Base-by-base conservation (phyloP, 345 rosid genomes). In the Salix koriyanagi region DNA sequence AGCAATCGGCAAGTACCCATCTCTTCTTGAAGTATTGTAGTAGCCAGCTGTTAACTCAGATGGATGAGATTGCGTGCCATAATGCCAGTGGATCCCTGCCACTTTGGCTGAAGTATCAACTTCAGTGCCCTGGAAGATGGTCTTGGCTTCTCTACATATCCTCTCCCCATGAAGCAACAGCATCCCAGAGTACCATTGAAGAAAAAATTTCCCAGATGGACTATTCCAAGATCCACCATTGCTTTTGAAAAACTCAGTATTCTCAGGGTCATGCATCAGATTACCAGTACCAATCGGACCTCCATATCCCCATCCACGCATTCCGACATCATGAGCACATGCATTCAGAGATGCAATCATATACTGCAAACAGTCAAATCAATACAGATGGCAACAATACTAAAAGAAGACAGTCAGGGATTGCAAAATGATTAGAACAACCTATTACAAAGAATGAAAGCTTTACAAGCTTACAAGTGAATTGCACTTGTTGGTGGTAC, bases 1-100 rank as follows among this genome's bases (percentile, higher is more conserved):
- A 62, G 82, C 83, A 64, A 88, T 80, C 13, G 84, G 91, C 52
- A 86, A 72, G 86, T 81, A 88, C 19, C 88, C 89, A 79, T 85
- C 86, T 67, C 87, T 80, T 4, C 26, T 70, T 34, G 73, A 78
- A 56, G 91, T 88, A 71, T 88, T 88, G 73, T 81, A 86, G 79
- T 86, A 86, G 66, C 88, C 91, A 36, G 88, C 84, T 1, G 89
- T 86, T 68, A 85, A 65, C 80, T 86, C 91, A 8, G 91, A 83
- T 48, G 86, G 82, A 69, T 79, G 89, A 65, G 91, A 86, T 44
- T 78, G 7, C 48, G 83, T 81, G 68, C 72, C 71, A 74, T 86
- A 86, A 66, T 83, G 91, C 88, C 89, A 88, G 79, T 85, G 82
- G 41, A 86, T 84, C 41, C 80, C 83, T 37, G 88, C 84, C 32